Percentiles rank a stretch among this genome's conserved stretches.
Evolutionary conservation across 106 monocot species (phyloP).

Genomic region (Dendrobium chrysotoxum): DNA sequence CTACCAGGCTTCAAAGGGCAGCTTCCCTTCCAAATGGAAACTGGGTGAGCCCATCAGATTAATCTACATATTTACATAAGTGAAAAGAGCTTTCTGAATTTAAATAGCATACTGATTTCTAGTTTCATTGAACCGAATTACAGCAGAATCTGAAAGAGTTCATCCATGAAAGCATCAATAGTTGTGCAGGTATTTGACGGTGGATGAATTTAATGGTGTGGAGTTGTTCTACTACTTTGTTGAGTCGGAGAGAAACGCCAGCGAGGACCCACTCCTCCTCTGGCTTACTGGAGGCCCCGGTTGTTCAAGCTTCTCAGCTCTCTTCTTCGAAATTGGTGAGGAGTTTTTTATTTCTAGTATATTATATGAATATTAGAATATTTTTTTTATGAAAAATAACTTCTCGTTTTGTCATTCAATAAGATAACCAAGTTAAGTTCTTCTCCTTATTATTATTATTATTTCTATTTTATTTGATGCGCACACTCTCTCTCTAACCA

Average conservation of each 20-base stretch:
- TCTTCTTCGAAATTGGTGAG: conserved; percentile 3
- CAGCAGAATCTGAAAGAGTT: no score
- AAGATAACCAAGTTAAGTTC: no score
- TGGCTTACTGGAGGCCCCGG: conserved; percentile 15
- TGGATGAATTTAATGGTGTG: neutral
- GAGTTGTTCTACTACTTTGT: conserved; percentile 15
- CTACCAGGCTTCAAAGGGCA: conserved; percentile 1
- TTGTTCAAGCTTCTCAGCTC: neutral
- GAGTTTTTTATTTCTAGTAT: neutral
- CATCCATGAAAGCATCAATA: no score
- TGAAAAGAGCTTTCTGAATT: no score
- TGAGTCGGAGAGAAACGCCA: conserved; percentile 7
- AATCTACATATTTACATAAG: neutral
- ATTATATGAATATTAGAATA: no score
- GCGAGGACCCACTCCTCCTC: conserved; percentile 10
- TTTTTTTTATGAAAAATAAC: fast-evolving
- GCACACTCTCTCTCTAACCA: neutral
- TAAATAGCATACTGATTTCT: no score
- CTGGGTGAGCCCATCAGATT: neutral
- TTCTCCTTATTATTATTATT: no score
- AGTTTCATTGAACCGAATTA: no score
- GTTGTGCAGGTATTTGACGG: conserved; percentile 1
- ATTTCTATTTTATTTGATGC: neutral
- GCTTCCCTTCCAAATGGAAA: conserved; percentile 3
- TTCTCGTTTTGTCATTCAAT: no score